Evolutionary conservation across 176 grass and related monocot species (phyloP), one percentile per base, ranked within the genome.

Genomic region (Alopecurus myosuroides): DNA sequence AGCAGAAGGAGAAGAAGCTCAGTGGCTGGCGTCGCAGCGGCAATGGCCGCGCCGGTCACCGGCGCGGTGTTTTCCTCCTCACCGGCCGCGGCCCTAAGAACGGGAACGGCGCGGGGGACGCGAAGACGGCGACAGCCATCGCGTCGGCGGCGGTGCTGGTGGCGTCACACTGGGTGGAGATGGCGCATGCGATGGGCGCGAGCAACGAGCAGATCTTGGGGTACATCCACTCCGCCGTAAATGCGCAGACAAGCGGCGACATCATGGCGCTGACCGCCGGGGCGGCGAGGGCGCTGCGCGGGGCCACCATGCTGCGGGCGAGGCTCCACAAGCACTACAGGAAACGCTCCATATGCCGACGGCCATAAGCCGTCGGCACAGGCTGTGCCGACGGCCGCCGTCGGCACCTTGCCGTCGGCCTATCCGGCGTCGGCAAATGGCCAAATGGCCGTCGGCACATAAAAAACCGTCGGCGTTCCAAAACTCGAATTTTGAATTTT

Each of bases 101-200:
- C 26, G 81, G 39, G 3, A 23, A 72, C 25, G 85, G 50, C 60
- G 10, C 62, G 7, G 79, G 41, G 23, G 25, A 22, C 22, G 49
- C 58, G 15, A 94, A 97, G 86, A 92, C 88, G 4, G 88, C 84
- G 4, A 86, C 95, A 3, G 88, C 86, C 19, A 86, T 94, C 64
- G 92, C 92, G 29, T 94, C 92, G 0, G 95, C 95, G 39, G 90
- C 95, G 0, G 92, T 92, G 39, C 88, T 94, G 67, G 93, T 97
- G 80, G 95, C 92, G 37, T 97, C 95, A 13, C 95, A 97, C 76
- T 97, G 95, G 53, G 90, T 97, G 74, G 95, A 97, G 88, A 97
- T 94, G 84, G 95, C 95, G 29, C 95, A 93, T 80, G 77, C 87
- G 28, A 89, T 94, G 78, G 95, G 95, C 36, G 95, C 92, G 48